Base-by-base conservation (phyloP, 2,329 filamentous ascomycete species). In the Pseudogymnoascus sp. region DNA sequence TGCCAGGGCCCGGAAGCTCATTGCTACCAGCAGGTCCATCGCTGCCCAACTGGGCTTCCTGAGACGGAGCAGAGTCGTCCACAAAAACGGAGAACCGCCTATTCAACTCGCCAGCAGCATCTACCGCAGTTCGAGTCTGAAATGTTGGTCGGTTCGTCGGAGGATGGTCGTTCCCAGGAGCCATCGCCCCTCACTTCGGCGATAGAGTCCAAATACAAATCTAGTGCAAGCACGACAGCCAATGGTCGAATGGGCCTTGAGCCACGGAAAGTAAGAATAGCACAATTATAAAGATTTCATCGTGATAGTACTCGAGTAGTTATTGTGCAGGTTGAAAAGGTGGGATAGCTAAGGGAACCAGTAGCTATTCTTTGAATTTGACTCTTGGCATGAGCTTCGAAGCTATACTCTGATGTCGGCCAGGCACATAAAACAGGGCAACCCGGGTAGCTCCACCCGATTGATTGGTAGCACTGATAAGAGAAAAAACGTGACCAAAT, bases 31-130 rank as follows among this genome's bases (percentile, higher is more conserved):
- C 5, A 41, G 21, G 18, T 9, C 12, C 35, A 2, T 60, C 23
- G 18, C 33, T 21, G 58, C 58, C 21, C 5, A 16, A 25, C 35
- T n/a, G 58, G 6, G 14, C 25, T 25, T 41, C 38, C 35, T 40
- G 33, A 11, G 35, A 40, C 7, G 58, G 58, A 25, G 58, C 5
- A n/a, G 33, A 11, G 33, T 60, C 58, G 58, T 60, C 61, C 14
- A 64, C 16, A 11, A 63, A 63, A 35, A 64, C 64, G 9, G 73
- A 75, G 38, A 63, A 71, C 12, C 77, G 74, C 55, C 78, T 73
- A 61, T 75, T 73, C 62, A 81, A 69, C 63, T 79, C 77, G 62
- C 75, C 74, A 43, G 73, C 73, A 61, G 76, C 74, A 67, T 81
- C 79, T 59, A 71, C 73, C 21, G 79, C 78, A 21, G 78, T 75